Base-by-base conservation (phyloP, 176 grass and related monocot species). In the Bonia amplexicaulis region DNA sequence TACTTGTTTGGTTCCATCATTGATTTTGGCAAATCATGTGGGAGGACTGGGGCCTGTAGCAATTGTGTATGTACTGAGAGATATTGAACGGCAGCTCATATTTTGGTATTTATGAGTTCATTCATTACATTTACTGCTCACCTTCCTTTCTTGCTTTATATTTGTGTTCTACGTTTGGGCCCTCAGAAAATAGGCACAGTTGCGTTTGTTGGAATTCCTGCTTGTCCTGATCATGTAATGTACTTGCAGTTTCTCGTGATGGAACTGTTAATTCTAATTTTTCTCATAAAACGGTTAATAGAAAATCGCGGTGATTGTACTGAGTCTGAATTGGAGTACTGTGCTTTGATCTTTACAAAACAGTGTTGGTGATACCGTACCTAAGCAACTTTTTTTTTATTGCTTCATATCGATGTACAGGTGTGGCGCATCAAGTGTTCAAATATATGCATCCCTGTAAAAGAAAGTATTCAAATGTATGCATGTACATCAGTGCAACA, bases 1-100 rank as follows among this genome's bases (percentile, higher is more conserved):
- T n/a, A 80, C 51, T 85, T 62, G 76, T 60, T 69, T 74, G 40
- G 22, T 85, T 74, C 67, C 60, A 27, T 68, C 82, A 69, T 85
- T 59, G 40, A 74, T 54, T 80, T 31, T 3, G 15, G 39, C 41
- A 73, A 25, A 37, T 17, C 22, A 10, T 17, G 22, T 40, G 52
- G 6, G 14, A 42, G 5, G 29, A 27, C 15, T 64, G 57, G 16
- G n/a, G 31, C 8, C 42, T 84, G 15, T 51, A 80, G 3, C 4
- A 9, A 64, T 46, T 66, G 6, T 22, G 11, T 46, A 17, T 22
- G 53, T 70, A 51, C 63, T 62, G 11, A 31, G 3, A 40, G 47
- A 48, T 20, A 68, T 72, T 83, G 3, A 70, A 51, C 25, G 71
- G 10, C 16, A 29, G 23, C 7, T 2, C 3, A n/a, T 69, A n/a